Evolutionary conservation across 495 filamentous ascomycete species (phyloP).

Genomic region (Lindgomyces ingoldianus): DNA sequence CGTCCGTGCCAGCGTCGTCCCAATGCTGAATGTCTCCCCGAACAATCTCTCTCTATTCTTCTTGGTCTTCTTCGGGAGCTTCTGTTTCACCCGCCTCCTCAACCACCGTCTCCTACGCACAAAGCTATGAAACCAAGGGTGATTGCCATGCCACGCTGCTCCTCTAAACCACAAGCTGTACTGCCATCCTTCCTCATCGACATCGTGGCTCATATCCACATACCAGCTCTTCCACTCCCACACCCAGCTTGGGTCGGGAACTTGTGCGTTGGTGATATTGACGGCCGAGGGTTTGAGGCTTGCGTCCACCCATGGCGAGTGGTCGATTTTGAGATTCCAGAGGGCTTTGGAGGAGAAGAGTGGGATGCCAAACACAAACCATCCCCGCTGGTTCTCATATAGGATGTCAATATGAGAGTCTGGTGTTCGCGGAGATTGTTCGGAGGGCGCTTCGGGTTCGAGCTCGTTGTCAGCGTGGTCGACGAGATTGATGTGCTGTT

Average conservation of each 20-base stretch:
- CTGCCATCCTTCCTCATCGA: constrained; percentile 93
- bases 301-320: constrained; percentile 78
- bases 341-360: constrained; percentile 85
- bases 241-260: constrained; percentile 93
- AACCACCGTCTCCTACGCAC: constrained; percentile 89
- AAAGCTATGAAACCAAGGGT: constrained; percentile 90
- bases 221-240: constrained; percentile 97
- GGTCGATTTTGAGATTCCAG: constrained; percentile 71
- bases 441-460: constrained; percentile 23
- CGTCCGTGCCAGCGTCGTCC: constrained; percentile 46
- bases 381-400: constrained; percentile 74
- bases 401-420: constrained; percentile 74
- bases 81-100: constrained; percentile 70
- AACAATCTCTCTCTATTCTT: constrained; percentile 56
- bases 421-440: constrained; percentile 18
- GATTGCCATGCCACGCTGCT: constrained; percentile 88
- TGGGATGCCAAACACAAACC: constrained; percentile 83
- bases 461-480: constrained; percentile 49
- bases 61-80: constrained; percentile 40
- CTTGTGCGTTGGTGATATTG: constrained; percentile 84
- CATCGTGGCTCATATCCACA: constrained; percentile 82
- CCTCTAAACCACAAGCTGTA: constrained; percentile 83
- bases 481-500: constrained; percentile 62
- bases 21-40: constrained; percentile 84
- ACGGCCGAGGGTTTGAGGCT: constrained; percentile 73